Evolutionary conservation across 139 green algal genomes (phyloP), one percentile per base, ranked within the genome.

Genomic region (Chlamydomonas schloesseri): DNA sequence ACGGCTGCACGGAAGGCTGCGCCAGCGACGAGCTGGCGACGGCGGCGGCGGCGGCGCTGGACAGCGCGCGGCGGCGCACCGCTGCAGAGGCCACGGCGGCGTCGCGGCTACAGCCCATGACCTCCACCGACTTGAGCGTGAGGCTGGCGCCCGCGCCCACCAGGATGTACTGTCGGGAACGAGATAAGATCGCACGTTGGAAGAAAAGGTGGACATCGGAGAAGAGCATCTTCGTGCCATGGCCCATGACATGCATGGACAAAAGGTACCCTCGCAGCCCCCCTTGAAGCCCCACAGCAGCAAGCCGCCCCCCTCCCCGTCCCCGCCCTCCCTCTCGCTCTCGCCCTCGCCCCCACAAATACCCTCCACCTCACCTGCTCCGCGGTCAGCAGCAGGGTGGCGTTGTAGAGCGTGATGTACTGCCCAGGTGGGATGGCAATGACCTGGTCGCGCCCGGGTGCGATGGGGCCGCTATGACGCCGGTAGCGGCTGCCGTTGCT

Each of bases 361-460:
- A 50, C 42, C 5, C 42, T 13, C 42, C 8, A 37, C 14, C 64
- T 21, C 42, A 84, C 78, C 78, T 84, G 79, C 47, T 85, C 60
- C 3, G 79, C 79, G 21, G 79, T 69, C n/a, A 85, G 67, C 67
- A 85, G 65, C 29, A 85, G 65, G 46, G 79, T 85, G 10, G 79
- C 67, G 31, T 85, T 76, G 79, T 69, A 69, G 23, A 85, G 17
- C 31, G 79, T 85, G 21, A 85, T 57, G 79, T 85, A 67, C 20
- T 85, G 79, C 20, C 79, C 79, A 0, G 79, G 47, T 5, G 79
- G 79, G 6, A 85, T 37, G 8, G 47, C 26, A 28, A 85, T 24
- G 0, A 76, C 79, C 47, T 85, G 79, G 8, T 73, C 33, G 14
- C 8, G 33, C 14, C 5, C 18, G 31, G 17, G 14, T 13, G n/a